phyloP scores from a whole-genome alignment of 1,284 basidiomycete genomes.

The Cutaneotrichosporon cavernicola region DNA sequence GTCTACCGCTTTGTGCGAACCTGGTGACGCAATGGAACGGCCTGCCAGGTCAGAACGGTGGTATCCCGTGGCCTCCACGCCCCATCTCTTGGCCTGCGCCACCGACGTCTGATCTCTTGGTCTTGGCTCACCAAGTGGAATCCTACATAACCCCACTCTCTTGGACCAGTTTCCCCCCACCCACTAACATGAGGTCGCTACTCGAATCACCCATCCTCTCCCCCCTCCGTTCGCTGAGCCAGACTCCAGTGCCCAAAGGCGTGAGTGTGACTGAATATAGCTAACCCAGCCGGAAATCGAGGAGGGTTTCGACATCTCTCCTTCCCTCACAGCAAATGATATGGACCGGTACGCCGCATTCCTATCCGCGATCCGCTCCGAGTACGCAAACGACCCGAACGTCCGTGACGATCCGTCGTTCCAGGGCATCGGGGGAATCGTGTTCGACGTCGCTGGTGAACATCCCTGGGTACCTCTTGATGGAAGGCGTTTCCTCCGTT shows the following conservation, averaged over 20 bases:
- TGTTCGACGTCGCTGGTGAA: background rate
- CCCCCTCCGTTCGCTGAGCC: background rate
- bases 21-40: background rate
- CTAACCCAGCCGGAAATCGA: background rate
- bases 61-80: background rate
- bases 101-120: background rate
- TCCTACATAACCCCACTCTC: background rate
- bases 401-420: background rate
- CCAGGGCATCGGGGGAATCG: background rate
- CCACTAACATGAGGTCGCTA: background rate
- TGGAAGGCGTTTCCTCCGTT: background rate
- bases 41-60: background rate
- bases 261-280: background rate
- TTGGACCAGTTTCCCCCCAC: background rate
- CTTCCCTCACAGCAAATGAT: background rate
- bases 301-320: background rate
- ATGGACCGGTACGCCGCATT: background rate
- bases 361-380: background rate
- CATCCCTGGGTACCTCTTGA: background rate
- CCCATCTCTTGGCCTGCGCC: constrained; percentile 1
- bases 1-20: background rate
- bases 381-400: background rate
- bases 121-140: background rate
- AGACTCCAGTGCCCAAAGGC: background rate
- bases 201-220: background rate